A percentile compares a stretch with the other conserved stretches of the same genome.
These are phyloP conservation scores for Cladosporium sp. DNA, from an alignment of 2,329 filamentous ascomycete genomes.

Conservation along the genomic window DNA sequence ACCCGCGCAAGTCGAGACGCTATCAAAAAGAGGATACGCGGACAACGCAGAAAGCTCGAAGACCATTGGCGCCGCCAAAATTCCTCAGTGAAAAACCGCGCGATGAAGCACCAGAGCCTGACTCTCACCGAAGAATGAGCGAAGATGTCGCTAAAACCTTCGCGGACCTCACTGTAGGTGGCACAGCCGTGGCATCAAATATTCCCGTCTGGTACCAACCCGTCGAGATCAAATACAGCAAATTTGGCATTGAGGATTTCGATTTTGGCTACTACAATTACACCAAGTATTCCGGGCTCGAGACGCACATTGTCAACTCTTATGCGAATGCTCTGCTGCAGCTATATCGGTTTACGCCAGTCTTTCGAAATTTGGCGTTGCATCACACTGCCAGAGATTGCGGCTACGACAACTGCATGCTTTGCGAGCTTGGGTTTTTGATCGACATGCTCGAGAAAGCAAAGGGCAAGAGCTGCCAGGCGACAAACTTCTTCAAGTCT, in stretches of 20 bases:
- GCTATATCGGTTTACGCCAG: slow-evolving; percentile 82
- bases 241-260: slow-evolving; percentile 98
- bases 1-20: slow-evolving; percentile 62
- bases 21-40: slow-evolving; percentile 63
- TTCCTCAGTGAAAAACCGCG: slow-evolving; percentile 87
- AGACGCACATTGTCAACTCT: slow-evolving; percentile 94
- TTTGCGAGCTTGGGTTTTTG: slow-evolving; percentile 92
- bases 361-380: slow-evolving; percentile 81
- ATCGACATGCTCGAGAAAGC: slow-evolving; percentile 99
- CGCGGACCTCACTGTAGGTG: slow-evolving; percentile 65
- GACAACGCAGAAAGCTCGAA: slow-evolving; percentile 54
- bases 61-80: slow-evolving; percentile 71
- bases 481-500: slow-evolving; percentile 88
- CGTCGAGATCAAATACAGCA: slow-evolving; percentile 98
- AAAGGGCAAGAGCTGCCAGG: slow-evolving; percentile 87
- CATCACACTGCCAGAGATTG: slow-evolving; percentile 85
- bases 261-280: slow-evolving; percentile 98
- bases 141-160: slow-evolving; percentile 61
- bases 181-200: slow-evolving; percentile 63
- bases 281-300: slow-evolving; percentile 82
- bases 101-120: slow-evolving; percentile 48
- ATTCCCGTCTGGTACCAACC: slow-evolving; percentile 86
- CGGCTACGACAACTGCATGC: slow-evolving; percentile 72
- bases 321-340: slow-evolving; percentile 92
- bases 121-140: slow-evolving; percentile 39